Percentiles rank a stretch among this genome's conserved stretches.
Conservation (phyloP, 495 filamentous ascomycete genomes). For the Geopyxis carbonaria region DNA sequence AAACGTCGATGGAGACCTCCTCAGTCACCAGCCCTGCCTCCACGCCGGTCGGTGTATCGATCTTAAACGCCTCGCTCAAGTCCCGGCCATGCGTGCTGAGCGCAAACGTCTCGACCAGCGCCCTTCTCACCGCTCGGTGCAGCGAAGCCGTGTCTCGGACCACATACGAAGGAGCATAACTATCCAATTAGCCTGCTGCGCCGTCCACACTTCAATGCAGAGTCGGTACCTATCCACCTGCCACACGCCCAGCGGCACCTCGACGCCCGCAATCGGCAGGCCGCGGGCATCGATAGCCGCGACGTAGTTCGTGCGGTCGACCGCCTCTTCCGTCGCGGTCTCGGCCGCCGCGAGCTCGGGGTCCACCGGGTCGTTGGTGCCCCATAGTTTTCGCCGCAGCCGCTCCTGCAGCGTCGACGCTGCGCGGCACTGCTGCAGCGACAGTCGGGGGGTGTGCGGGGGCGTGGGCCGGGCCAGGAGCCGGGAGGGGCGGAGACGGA, state of each 20-base stretch:
- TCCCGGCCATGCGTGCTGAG: constrained; percentile 3
- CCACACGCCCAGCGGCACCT: constrained; percentile 5
- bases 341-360: background rate
- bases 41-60: constrained; percentile 2
- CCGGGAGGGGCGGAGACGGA: background rate
- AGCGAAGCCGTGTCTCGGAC: constrained; percentile 1
- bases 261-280: constrained; percentile 10
- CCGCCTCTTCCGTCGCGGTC: background rate
- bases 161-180: background rate
- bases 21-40: constrained; percentile 7
- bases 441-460: background rate
- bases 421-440: constrained; percentile 1
- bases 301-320: constrained; percentile 3
- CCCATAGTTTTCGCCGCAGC: constrained; percentile 17
- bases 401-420: background rate
- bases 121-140: constrained; percentile 14
- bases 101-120: constrained; percentile 13
- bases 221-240: constrained; percentile 12
- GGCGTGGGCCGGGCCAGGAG: background rate
- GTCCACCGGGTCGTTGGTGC: constrained; percentile 1
- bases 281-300: constrained; percentile 15
- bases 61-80: background rate
- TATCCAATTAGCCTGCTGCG: background rate
- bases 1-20: constrained; percentile 4
- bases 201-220: background rate